phyloP scores from a whole-genome alignment of 495 filamentous ascomycete genomes.

The Neurospora sp. region DNA sequence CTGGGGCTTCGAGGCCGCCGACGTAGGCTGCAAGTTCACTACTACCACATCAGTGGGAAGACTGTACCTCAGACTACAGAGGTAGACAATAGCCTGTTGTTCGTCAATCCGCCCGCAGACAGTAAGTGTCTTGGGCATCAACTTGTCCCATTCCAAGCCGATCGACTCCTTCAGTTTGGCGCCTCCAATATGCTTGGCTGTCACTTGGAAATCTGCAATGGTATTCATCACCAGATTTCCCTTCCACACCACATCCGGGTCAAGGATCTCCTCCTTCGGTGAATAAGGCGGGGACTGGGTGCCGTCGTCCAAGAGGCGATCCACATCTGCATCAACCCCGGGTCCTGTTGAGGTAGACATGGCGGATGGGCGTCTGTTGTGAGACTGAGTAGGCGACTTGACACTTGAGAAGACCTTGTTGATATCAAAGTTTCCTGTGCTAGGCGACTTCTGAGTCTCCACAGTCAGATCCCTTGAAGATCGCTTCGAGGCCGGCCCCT shows the following conservation, averaged over 20 bases:
- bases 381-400: conserved; percentile 42
- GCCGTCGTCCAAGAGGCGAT: conserved; percentile 78
- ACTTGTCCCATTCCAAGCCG: conserved; percentile 52
- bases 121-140: conserved; percentile 57
- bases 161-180: conserved; percentile 53
- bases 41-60: conserved; percentile 62
- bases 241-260: conserved; percentile 67
- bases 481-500: background rate
- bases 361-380: conserved; percentile 27
- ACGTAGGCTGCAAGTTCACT: conserved; percentile 50
- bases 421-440: conserved; percentile 53
- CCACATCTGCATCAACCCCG: conserved; percentile 74
- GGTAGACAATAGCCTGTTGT: conserved; percentile 73
- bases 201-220: conserved; percentile 60
- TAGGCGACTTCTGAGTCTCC: conserved; percentile 41
- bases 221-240: conserved; percentile 69
- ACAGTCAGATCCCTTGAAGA: conserved; percentile 29
- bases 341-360: conserved; percentile 37
- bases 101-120: conserved; percentile 79
- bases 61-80: conserved; percentile 69
- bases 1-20: conserved; percentile 39
- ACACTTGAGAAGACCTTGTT: conserved; percentile 61
- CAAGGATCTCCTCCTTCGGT: conserved; percentile 51
- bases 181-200: conserved; percentile 77
- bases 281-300: conserved; percentile 80